A percentile compares a stretch with the other conserved stretches of the same genome.
These are phyloP conservation scores for Aspergillus pseudoterreus DNA, from an alignment of 2,329 filamentous ascomycete species.

Conservation along the genomic window DNA sequence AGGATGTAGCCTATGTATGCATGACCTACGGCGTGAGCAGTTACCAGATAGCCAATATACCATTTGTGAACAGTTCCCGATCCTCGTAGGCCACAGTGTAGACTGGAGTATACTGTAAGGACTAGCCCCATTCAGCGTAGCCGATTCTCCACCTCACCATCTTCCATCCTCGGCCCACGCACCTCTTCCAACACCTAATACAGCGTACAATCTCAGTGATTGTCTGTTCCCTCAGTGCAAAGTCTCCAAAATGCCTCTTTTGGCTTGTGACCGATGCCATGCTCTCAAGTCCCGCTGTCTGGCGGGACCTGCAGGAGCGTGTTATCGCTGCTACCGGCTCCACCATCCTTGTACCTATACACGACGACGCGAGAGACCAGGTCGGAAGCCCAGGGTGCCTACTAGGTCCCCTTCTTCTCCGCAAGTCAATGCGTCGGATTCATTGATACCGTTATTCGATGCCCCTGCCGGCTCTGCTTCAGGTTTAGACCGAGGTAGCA, in stretches of 20 bases:
- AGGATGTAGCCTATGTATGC: neutral
- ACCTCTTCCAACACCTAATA: too few species aligned
- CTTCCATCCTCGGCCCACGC: too few species aligned
- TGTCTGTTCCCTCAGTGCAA: too few species aligned
- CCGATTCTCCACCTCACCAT: too few species aligned
- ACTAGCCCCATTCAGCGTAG: too few species aligned
- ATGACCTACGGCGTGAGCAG: neutral
- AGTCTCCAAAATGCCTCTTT: neutral
- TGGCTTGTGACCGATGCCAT: slow-evolving; percentile 2
- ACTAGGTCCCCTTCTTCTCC: neutral
- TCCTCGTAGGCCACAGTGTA: too few species aligned
- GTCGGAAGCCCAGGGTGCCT: neutral
- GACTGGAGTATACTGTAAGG: too few species aligned
- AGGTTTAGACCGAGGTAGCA: too few species aligned
- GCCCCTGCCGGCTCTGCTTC: neutral
- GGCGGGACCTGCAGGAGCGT: neutral
- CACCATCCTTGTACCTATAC: neutral
- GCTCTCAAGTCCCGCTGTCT: neutral
- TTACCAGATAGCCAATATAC: too few species aligned
- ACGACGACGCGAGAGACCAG: neutral
- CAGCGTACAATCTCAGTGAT: too few species aligned
- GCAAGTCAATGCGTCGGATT: neutral
- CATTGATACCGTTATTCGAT: neutral
- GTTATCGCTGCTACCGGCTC: slow-evolving; percentile 3
- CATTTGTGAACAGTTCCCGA: too few species aligned